These are phyloP conservation scores for Boletus pseudopeckii DNA, from an alignment of 768 basidiomycete species.

Conservation along the genomic window DNA sequence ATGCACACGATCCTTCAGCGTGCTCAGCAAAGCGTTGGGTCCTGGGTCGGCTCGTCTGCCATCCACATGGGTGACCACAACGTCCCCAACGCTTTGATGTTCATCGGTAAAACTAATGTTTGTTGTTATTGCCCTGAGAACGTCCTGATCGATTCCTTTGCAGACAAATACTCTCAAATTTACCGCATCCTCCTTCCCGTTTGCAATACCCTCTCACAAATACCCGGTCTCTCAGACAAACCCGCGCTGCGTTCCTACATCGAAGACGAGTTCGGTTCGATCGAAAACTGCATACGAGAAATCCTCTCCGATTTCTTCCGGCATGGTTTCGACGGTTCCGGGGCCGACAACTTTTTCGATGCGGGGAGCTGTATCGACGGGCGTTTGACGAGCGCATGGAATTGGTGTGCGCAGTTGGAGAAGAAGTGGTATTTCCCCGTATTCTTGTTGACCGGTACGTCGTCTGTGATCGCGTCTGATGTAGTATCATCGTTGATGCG, in stretches of 20 bases:
- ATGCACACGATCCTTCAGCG: conserved; percentile 86
- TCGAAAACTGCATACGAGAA: conserved; percentile 63
- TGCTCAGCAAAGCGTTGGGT: conserved; percentile 75
- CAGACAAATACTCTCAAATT: conserved; percentile 87
- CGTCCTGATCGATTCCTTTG: neutral
- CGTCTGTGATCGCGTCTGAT: neutral
- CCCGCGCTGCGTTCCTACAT: conserved; percentile 74
- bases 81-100: conserved; percentile 63
- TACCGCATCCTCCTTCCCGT: conserved; percentile 87
- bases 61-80: conserved; percentile 88
- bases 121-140: neutral
- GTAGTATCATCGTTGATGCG: neutral
- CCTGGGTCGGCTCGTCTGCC: conserved; percentile 83
- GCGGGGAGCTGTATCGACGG: conserved; percentile 85
- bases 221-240: conserved; percentile 60
- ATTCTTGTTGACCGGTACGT: conserved; percentile 68
- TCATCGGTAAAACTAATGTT: conserved; percentile 52
- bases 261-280: conserved; percentile 77
- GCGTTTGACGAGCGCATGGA: conserved; percentile 85
- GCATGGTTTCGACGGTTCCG: conserved; percentile 86
- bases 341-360: conserved; percentile 90
- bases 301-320: conserved; percentile 83
- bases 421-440: conserved; percentile 83
- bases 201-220: conserved; percentile 75
- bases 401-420: conserved; percentile 84